These are phyloP conservation scores for Aquilaria sinensis DNA, from an alignment of 345 rosid genomes.

Conservation along the genomic window DNA sequence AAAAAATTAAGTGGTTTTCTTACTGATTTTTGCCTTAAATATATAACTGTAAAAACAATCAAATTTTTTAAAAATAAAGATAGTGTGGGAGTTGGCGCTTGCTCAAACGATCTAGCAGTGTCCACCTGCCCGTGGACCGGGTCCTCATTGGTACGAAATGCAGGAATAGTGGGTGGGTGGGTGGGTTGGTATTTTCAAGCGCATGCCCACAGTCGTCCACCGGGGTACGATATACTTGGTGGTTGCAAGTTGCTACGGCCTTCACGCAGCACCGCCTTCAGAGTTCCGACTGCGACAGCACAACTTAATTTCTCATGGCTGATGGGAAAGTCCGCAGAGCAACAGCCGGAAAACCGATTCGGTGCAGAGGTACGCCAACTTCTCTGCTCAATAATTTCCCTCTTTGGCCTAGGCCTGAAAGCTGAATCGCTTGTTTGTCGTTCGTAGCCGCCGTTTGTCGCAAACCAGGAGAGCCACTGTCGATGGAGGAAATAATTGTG, in stretches of 20 bases:
- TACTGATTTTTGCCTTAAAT: no score
- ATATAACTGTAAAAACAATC: no score
- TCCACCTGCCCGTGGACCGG: background rate
- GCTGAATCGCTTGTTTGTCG: constrained; percentile 3
- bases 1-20: no score
- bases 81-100: no score
- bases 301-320: constrained; percentile 19
- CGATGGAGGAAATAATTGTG: constrained; percentile 71
- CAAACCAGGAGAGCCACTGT: constrained; percentile 63
- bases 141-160: background rate
- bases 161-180: background rate
- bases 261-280: background rate
- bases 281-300: background rate
- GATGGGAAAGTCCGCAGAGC: constrained; percentile 16
- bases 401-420: background rate
- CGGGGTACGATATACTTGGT: no score
- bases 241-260: no score
- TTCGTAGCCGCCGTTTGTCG: constrained; percentile 64
- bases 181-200: background rate
- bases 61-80: no score
- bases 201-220: background rate
- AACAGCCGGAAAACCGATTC: constrained; percentile 45
- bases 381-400: background rate
- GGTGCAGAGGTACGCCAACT: constrained; percentile 43
- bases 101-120: background rate